Percentiles rank a stretch among this genome's conserved stretches.
These are phyloP conservation scores for Corchorus capsularis DNA, from an alignment of 345 rosid species.

Conservation along the genomic window DNA sequence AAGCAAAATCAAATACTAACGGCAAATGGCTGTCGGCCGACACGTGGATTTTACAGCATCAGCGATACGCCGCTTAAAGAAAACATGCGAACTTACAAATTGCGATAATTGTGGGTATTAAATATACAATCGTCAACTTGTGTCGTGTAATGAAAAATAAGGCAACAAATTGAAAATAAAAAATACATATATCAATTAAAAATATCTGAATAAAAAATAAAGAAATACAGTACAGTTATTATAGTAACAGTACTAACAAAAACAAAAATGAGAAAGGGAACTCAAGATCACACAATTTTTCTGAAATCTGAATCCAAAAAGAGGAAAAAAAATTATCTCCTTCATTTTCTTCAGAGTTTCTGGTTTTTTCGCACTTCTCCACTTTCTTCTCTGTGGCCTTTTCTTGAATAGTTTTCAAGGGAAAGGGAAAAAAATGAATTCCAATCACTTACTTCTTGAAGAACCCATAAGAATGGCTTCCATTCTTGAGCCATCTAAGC, in stretches of 20 bases:
- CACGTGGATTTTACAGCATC: neutral
- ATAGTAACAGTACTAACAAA: too few relatives aligned
- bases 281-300: neutral
- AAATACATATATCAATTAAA: neutral
- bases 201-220: too few relatives aligned
- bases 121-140: neutral
- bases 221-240: too few relatives aligned
- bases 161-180: neutral
- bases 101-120: neutral
- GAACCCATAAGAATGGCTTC: constrained; percentile 69
- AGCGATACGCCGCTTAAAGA: neutral
- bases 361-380: neutral
- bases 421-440: constrained; percentile 32
- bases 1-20: neutral
- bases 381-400: neutral
- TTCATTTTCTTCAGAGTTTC: neutral
- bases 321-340: too few relatives aligned
- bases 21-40: too few relatives aligned
- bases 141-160: neutral
- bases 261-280: too few relatives aligned
- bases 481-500: constrained; percentile 65
- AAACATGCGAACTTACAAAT: neutral
- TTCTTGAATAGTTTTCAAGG: neutral
- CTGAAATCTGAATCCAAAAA: neutral
- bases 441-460: constrained; percentile 53